phyloP scores from a whole-genome alignment of 2,329 filamentous ascomycete species.

The Cryphonectria carpinicola region DNA sequence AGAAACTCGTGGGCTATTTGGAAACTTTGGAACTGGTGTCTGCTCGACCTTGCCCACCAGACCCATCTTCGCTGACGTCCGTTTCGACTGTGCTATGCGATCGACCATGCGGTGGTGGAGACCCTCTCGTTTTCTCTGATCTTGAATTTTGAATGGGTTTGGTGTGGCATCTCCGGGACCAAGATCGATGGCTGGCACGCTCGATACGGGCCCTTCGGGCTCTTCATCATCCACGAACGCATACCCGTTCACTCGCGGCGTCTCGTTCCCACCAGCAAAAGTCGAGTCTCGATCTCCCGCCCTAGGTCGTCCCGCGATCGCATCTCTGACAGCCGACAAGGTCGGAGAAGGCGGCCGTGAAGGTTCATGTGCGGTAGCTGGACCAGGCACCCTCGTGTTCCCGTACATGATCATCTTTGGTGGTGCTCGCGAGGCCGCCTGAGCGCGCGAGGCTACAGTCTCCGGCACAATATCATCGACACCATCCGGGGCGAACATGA shows the following conservation, averaged over 20 bases:
- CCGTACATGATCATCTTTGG: slow-evolving; percentile 79
- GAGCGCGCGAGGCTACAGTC: slow-evolving; percentile 70
- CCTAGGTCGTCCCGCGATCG: slow-evolving; percentile 74
- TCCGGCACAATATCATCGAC: slow-evolving; percentile 57
- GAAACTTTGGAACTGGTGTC: slow-evolving; percentile 71
- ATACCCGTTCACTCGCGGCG: slow-evolving; percentile 90
- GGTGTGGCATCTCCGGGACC: slow-evolving; percentile 64
- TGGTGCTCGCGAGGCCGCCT: slow-evolving; percentile 71
- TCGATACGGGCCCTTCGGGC: slow-evolving; percentile 47
- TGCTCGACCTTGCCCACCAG: slow-evolving; percentile 61
- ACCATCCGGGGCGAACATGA: slow-evolving; percentile 83
- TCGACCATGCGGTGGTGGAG: slow-evolving; percentile 89
- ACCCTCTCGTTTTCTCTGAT: slow-evolving; percentile 75
- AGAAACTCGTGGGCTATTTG: slow-evolving; percentile 64
- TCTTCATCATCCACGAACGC: slow-evolving; percentile 87
- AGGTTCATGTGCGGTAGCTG: slow-evolving; percentile 44
- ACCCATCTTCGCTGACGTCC: slow-evolving; percentile 61
- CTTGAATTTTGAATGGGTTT: slow-evolving; percentile 80
- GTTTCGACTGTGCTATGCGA: slow-evolving; percentile 73
- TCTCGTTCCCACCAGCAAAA: slow-evolving; percentile 68
- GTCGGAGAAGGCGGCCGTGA: slow-evolving; percentile 75
- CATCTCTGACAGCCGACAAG: slow-evolving; percentile 80
- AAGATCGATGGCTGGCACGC: slow-evolving; percentile 55
- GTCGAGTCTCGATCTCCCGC: slow-evolving; percentile 64
- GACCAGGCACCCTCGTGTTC: slow-evolving; percentile 77